Base-by-base conservation (phyloP, 805 yeast species). In the Teunomyces funiuensis region DNA sequence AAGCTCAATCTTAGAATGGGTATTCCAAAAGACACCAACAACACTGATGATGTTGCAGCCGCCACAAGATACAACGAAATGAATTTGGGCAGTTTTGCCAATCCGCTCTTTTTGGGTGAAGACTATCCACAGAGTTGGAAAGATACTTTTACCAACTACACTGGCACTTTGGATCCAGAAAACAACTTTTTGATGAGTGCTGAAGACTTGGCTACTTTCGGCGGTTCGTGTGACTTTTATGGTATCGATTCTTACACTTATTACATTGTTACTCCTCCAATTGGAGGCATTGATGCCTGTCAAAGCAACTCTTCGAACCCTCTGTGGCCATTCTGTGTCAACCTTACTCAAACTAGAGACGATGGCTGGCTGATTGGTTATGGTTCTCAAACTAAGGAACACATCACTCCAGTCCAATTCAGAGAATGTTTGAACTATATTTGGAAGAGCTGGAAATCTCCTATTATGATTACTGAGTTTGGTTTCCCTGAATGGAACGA, bases 401-500 rank as follows among this genome's bases (percentile, higher is more conserved):
- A 50, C 49, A 51, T 47, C 36, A 47, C 54, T 31, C 54, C 62
- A 40, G 14, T 49, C 41, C 58, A 55, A 37, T 39, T 53, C 22
- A 54, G 63, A 36, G 57, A 51, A 10, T 47, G 46, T 17, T 57
- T 62, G 54, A 55, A 55, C 33, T 61, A 52, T 41, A 36, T 54
- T 20, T 53, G 51, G 50, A 43, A 56, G 49, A 50, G 54, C 10
- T 51, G 45, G 44, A 50, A 53, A 40, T 36, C 51, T 23, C 65
- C 65, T 6, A 44, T 57, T 16, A 39, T 59, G 29, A 53, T 62
- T 37, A 50, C 61, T 11, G 70, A 64, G 46, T 59, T 57, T 45
- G 69, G 70, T 3, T 60, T 60, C 49, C 58, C 65, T 18, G 61
- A 52, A 36, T 57, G 56, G 56, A 43, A 53, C 28, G 70, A 64